Evolutionary conservation across 768 basidiomycete species (phyloP), one percentile per base, ranked within the genome.

Genomic region (Serpula lacrymans): DNA sequence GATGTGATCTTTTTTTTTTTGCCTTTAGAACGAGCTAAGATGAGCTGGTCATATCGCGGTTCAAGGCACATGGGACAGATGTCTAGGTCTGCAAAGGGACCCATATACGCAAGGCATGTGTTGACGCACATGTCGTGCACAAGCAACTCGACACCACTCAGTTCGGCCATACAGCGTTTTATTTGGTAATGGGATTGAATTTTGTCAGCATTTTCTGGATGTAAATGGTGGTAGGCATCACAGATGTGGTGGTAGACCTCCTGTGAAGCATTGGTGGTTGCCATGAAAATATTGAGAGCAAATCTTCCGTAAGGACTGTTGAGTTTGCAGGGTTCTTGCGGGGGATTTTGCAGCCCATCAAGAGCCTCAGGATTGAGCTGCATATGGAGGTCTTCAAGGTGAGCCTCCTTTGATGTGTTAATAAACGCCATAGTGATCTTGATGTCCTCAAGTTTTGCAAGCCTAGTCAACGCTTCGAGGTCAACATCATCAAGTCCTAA

Each of bases 71-170:
- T 22, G 0, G 50, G 45, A 43, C 72, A 75, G 3, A 21, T 10
- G 0, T 64, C 50, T 0, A 56, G 45, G 2, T 59, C 25, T 1
- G 41, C 31, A 14, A 58, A 66, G 0, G 65, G 64, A 0, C 70
- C 68, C 3, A 63, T 67, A 42, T 54, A 74, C 9, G 64, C 68
- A 34, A 58, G 29, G 43, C 71, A 73, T 0, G 58, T 55, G 10
- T 68, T 63, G 6, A 56, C 41, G 30, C 71, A 74, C 67, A 71
- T 73, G 41, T 71, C 60, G 17, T 59, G 43, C 2, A 31, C 10
- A 1, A 71, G 36, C 2, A 65, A 48, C n/a, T 13, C 37, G n/a
- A 38, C n/a, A 38, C 37, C 24, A n/a, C 24, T 23, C 1, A 48
- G 20, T 1, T 14, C 5, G 38, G 36, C 39, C 37, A 41, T 36